Percentiles rank a stretch among this genome's conserved stretches.
These are phyloP conservation scores for Ganoderma leucocontextum DNA, from an alignment of 1,284 basidiomycete genomes.

Conservation along the genomic window DNA sequence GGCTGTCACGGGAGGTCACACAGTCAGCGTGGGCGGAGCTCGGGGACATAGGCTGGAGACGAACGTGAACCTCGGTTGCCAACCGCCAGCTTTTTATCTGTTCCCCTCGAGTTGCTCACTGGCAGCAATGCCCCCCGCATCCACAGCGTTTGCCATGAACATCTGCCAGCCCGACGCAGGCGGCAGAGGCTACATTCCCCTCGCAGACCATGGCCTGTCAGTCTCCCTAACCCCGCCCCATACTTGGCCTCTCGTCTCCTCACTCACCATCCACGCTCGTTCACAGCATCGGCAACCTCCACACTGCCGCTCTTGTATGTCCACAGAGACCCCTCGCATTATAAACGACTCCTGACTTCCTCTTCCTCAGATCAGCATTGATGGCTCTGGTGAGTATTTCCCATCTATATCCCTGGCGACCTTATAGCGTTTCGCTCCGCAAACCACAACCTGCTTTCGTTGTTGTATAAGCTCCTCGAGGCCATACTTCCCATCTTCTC, in stretches of 20 bases:
- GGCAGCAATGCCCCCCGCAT: neutral
- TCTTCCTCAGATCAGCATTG: constrained; percentile 65
- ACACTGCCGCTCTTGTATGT: constrained; percentile 78
- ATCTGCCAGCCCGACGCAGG: constrained; percentile 28
- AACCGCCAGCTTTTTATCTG: neutral
- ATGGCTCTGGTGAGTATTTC: constrained; percentile 88
- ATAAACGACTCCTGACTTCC: constrained; percentile 8
- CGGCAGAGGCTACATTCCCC: constrained; percentile 37
- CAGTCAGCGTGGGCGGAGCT: constrained; percentile 7
- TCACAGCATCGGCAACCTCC: constrained; percentile 78
- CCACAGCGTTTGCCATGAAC: constrained; percentile 24
- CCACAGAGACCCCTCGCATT: neutral
- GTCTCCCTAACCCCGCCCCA: constrained; percentile 13
- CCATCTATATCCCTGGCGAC: too few relatives aligned
- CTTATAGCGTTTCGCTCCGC: neutral
- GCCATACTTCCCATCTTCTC: neutral
- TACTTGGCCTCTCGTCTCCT: neutral
- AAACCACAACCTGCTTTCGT: neutral
- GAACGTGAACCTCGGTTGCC: neutral
- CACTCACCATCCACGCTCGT: neutral
- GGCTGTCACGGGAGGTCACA: constrained; percentile 9
- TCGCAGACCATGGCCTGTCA: constrained; percentile 41
- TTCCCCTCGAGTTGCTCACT: neutral
- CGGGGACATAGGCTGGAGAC: neutral
- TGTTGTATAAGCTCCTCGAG: too few relatives aligned